Conservation (phyloP, 495 filamentous ascomycete genomes). For the Talaromyces adpressus region DNA sequence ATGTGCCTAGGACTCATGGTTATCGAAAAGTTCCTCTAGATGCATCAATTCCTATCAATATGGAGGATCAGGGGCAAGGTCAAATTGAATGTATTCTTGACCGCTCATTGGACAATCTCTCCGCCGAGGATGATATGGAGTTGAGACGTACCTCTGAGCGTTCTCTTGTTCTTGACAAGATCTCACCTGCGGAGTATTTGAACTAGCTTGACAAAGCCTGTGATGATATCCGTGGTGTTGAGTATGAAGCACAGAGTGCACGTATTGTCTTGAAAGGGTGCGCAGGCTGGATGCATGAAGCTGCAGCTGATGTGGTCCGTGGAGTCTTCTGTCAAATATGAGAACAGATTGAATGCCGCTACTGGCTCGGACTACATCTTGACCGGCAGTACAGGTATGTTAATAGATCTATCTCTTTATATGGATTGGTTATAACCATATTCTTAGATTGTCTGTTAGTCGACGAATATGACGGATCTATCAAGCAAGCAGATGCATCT, state of each 20-base stretch:
- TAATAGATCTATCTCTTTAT: neutral
- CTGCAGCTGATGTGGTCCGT: too few relatives aligned
- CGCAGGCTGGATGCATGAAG: constrained; percentile 1
- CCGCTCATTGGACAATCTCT: neutral
- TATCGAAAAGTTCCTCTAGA: neutral
- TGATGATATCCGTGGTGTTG: neutral
- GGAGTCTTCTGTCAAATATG: too few relatives aligned
- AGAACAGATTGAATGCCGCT: neutral
- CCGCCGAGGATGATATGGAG: neutral
- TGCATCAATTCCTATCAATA: neutral
- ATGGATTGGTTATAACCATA: neutral
- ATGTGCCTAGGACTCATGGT: constrained; percentile 1
- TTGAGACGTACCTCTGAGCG: neutral
- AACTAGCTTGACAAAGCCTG: neutral
- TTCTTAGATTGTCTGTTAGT: neutral
- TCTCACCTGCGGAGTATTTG: neutral
- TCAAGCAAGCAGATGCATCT: neutral
- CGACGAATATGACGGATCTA: neutral
- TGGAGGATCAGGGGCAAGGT: neutral
- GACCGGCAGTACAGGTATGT: neutral
- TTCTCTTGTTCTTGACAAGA: neutral
- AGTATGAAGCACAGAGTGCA: constrained; percentile 4
- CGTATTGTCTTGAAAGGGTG: neutral
- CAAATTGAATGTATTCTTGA: neutral
- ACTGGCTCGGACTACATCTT: neutral